A percentile compares a stretch with the other conserved stretches of the same genome.
Evolutionary conservation across 257 asterid species (phyloP).

Genomic region (Lycium barbarum): DNA sequence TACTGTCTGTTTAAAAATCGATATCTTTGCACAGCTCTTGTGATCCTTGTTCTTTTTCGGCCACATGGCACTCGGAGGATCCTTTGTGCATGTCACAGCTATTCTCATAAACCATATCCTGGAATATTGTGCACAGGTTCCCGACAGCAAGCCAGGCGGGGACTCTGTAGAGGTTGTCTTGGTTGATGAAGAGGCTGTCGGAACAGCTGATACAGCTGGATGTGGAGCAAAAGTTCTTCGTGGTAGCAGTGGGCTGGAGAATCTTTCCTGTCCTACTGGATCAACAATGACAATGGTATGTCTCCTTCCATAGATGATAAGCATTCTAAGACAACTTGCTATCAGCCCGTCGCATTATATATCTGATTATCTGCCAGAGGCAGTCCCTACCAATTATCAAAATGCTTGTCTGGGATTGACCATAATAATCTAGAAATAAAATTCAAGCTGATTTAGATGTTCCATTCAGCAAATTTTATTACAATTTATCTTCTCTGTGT

Average conservation of each 20-base stretch:
- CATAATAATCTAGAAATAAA: background rate
- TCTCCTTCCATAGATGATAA: conserved; percentile 23
- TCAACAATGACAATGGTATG: conserved; percentile 45
- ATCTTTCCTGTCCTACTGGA: conserved; percentile 30
- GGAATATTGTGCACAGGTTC: conserved; percentile 55
- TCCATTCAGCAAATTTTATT: background rate
- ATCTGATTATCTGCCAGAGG: background rate
- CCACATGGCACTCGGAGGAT: conserved; percentile 1
- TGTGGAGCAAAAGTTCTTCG: conserved; percentile 78
- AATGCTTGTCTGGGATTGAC: background rate
- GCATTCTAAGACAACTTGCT: background rate
- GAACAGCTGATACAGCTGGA: conserved; percentile 64
- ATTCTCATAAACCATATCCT: background rate
- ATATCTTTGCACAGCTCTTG: background rate
- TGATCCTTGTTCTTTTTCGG: background rate
- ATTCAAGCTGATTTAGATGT: background rate
- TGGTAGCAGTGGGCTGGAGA: conserved; percentile 42
- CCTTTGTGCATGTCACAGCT: conserved; percentile 7
- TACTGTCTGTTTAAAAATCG: background rate
- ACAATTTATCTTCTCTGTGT: background rate
- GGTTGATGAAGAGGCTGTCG: conserved; percentile 96
- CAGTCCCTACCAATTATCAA: background rate
- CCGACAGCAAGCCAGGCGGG: conserved; percentile 68
- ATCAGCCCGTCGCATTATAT: background rate
- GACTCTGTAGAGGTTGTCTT: conserved; percentile 57